A percentile compares a stretch with the other conserved stretches of the same genome.
Evolutionary conservation across 495 filamentous ascomycete genomes (phyloP).

Genomic region (Penicillium desertorum): DNA sequence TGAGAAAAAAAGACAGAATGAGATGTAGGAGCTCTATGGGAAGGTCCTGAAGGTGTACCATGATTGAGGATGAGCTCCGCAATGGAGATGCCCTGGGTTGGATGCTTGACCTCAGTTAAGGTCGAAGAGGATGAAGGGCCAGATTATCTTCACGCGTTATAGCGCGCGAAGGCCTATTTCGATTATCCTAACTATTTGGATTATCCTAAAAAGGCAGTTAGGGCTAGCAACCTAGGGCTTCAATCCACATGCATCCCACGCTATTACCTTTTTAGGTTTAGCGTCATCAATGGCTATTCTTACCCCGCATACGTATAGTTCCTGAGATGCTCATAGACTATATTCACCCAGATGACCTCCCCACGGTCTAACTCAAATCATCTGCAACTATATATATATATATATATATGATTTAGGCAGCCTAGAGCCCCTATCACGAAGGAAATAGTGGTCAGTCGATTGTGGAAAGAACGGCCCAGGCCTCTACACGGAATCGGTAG

Average conservation of each 20-base stretch:
- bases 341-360: no score
- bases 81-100: background rate
- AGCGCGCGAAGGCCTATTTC: background rate
- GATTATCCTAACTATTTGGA: background rate
- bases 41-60: background rate
- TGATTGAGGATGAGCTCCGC: background rate
- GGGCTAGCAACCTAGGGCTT: background rate
- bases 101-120: background rate
- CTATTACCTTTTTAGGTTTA: background rate
- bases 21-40: slow-evolving; percentile 3
- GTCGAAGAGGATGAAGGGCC: background rate
- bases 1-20: background rate
- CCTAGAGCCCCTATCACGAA: background rate
- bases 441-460: background rate
- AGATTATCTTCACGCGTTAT: background rate
- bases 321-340: no score
- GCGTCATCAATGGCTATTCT: background rate
- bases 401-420: background rate
- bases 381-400: no score
- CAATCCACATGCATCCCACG: background rate
- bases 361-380: no score
- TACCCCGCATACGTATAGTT: background rate
- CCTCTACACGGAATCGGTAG: no score
- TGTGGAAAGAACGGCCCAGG: background rate
- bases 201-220: background rate